Conservation (phyloP, 768 basidiomycete genomes). For the Rossbeevera mucosa region DNA sequence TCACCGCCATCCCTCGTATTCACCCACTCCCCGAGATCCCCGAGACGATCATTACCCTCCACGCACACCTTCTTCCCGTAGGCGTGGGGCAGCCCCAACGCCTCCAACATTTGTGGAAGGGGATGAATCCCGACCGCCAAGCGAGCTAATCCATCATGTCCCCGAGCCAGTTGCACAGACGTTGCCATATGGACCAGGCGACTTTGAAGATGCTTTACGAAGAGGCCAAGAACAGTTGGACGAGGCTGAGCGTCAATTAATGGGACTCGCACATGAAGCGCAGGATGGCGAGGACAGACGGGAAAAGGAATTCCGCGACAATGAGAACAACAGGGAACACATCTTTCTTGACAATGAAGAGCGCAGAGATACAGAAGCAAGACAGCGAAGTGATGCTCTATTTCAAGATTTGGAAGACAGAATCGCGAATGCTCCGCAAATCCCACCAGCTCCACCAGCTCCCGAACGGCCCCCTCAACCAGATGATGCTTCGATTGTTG, state of each 20-base stretch:
- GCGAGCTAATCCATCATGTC: conserved; percentile 26
- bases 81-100: conserved; percentile 12
- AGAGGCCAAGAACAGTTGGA: conserved; percentile 51
- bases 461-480: conserved; percentile 18
- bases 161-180: conserved; percentile 18
- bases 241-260: conserved; percentile 49
- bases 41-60: conserved; percentile 3
- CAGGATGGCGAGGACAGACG: conserved; percentile 60
- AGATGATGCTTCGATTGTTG: conserved; percentile 32
- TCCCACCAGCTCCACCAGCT: conserved; percentile 21
- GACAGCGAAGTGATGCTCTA: conserved; percentile 31
- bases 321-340: conserved; percentile 61
- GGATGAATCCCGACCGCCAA: conserved; percentile 17
- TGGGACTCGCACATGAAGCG: conserved; percentile 44
- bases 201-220: conserved; percentile 43
- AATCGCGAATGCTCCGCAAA: conserved; percentile 20
- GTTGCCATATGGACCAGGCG: conserved; percentile 23
- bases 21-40: neutral
- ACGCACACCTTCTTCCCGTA: conserved; percentile 17
- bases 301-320: conserved; percentile 57
- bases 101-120: conserved; percentile 17
- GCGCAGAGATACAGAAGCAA: conserved; percentile 53
- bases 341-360: conserved; percentile 58
- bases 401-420: conserved; percentile 27
- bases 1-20: conserved; percentile 12